These are phyloP conservation scores for Paracoccidioides brasiliensis DNA, from an alignment of 2,329 filamentous ascomycete genomes.

Conservation along the genomic window DNA sequence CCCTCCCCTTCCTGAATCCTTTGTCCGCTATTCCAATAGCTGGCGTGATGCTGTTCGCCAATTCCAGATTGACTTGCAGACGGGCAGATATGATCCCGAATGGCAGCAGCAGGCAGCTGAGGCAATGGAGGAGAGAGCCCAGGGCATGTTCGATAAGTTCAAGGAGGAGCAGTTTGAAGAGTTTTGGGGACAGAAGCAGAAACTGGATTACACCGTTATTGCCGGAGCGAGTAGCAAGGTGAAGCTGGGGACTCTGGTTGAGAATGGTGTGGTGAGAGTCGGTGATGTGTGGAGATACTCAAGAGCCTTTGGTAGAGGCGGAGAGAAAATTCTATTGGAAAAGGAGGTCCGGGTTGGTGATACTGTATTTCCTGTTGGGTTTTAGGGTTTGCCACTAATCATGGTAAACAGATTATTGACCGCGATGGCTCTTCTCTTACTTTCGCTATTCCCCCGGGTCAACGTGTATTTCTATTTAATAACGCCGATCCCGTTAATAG, in stretches of 20 bases:
- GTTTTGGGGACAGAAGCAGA: conserved; percentile 46
- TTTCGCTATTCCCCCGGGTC: conserved; percentile 28
- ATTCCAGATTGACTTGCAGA: conserved; percentile 43
- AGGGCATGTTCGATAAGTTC: conserved; percentile 45
- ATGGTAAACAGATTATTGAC: conserved; percentile 19
- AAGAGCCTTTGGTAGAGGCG: conserved; percentile 12
- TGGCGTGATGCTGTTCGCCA: conserved; percentile 42
- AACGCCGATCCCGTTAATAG: neutral
- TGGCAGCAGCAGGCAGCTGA: conserved; percentile 44
- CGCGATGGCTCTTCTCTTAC: conserved; percentile 22
- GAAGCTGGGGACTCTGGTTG: conserved; percentile 25
- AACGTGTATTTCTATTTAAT: conserved; percentile 20
- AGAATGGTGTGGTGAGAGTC: conserved; percentile 22
- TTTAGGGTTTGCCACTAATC: neutral
- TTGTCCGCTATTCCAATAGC: conserved; percentile 33
- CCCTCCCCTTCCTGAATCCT: conserved; percentile 26
- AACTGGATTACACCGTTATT: conserved; percentile 18
- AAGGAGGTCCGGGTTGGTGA: conserved; percentile 30
- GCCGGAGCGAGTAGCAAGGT: conserved; percentile 32
- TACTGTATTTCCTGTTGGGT: neutral
- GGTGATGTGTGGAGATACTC: conserved; percentile 33
- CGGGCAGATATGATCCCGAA: conserved; percentile 43
- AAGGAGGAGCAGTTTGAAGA: conserved; percentile 42
- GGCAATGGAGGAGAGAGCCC: conserved; percentile 39
- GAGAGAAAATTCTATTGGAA: conserved; percentile 23